Conservation (phyloP, 768 basidiomycete species). For the Paxillus involutus region DNA sequence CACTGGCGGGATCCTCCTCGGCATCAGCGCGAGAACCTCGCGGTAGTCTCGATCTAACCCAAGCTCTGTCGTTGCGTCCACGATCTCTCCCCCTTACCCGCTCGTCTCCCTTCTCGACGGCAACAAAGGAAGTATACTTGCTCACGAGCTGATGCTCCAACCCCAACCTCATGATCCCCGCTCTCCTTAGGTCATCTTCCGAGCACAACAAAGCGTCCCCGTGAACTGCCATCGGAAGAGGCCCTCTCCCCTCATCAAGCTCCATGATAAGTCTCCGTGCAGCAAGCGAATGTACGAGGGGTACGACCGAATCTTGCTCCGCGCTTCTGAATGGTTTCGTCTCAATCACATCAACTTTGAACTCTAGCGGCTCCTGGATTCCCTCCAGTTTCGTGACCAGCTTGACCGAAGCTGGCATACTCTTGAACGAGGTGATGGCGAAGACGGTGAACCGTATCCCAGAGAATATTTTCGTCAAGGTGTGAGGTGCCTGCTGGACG, state of each 20-base stretch:
- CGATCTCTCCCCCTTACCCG: constrained; percentile 5
- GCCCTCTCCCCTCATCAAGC: constrained; percentile 36
- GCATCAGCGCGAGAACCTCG: not conserved
- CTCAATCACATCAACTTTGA: constrained; percentile 18
- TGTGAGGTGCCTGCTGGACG: constrained; percentile 34
- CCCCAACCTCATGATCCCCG: constrained; percentile 50
- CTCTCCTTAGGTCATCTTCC: constrained; percentile 38
- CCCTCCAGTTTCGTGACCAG: constrained; percentile 30
- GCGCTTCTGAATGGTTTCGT: constrained; percentile 26
- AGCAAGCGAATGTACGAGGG: constrained; percentile 52
- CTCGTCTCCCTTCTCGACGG: constrained; percentile 40
- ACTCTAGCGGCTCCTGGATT: constrained; percentile 11
- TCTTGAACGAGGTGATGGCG: constrained; percentile 25
- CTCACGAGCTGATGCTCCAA: constrained; percentile 52
- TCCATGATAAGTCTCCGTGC: constrained; percentile 57
- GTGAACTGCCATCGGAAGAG: constrained; percentile 30
- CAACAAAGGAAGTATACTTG: constrained; percentile 56
- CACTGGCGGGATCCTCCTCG: not conserved
- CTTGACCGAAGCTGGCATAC: constrained; percentile 26
- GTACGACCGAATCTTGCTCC: constrained; percentile 15
- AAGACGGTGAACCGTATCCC: constrained; percentile 35
- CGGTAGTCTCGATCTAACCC: constrained; percentile 19
- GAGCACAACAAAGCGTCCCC: constrained; percentile 24
- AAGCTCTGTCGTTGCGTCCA: not conserved
- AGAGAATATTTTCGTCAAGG: constrained; percentile 31